Evolutionary conservation across 2,329 filamentous ascomycete species (phyloP), one percentile per base, ranked within the genome.

Genomic region (Aspergillaceae sp.): DNA sequence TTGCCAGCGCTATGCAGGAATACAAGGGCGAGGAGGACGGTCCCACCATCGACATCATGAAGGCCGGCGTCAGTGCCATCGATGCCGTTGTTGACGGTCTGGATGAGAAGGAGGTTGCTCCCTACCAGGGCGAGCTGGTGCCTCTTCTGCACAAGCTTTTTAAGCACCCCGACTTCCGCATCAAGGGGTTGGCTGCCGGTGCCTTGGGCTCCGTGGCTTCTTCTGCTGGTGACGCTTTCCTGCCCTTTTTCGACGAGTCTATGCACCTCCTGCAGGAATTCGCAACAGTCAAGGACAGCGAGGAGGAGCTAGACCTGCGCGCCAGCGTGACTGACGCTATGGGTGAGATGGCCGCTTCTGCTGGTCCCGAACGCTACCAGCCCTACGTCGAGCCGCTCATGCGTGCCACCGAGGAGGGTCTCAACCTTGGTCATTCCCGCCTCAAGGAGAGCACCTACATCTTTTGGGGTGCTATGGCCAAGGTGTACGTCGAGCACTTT

Each of bases 381-480:
- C 87, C 86, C 9, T 97, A 91, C 62, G 90, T 97, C 33, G 77
- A 86, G 62, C 87, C 88, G 37, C 76, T 97, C 48, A 95, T 98
- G 86, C 78, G 84, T 59, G 85, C 91, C 9, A 95, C 87, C 55
- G 90, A 96, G 69, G 90, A 96, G 68, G 90, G 86, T 46, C 77
- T 97, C 2, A 76, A 85, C 57, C 82, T 98, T 2, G 90, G 88
- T 57, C 90, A 96, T 71, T 86, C 90, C 37, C 81, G 90, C 47
- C 81, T 97, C 43, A 87, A 89, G 68, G 92, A 98, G 74, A 96
- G 89, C 51, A 95, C 88, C 65, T 98, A 95, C 72, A 94, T 97
- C 51, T 78, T 98, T 45, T 98, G 92, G 91, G 89, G 87, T 54
- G 88, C 87, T 36, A 82, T 98, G 63, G 86, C 91, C 51, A 94